Conservation (phyloP, 345 rosid species). For the Euphorbia peplus region DNA sequence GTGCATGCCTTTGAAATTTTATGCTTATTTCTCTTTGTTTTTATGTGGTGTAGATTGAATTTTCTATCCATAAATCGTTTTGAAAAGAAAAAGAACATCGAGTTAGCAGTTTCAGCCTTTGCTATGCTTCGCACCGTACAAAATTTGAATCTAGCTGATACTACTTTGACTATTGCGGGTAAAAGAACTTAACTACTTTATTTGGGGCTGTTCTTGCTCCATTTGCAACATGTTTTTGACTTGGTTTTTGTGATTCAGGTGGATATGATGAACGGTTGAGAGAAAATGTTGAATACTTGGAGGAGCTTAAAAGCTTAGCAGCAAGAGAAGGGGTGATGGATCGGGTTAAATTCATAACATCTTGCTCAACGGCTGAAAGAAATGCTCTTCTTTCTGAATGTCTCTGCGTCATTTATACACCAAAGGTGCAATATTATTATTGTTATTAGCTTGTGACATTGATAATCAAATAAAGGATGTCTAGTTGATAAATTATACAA, state of each 20-base stretch:
- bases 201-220: neutral
- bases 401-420: slow-evolving; percentile 79
- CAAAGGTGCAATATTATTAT: slow-evolving; percentile 45
- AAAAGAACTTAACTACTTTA: slow-evolving; percentile 22
- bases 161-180: slow-evolving; percentile 73
- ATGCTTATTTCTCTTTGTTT: neutral
- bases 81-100: slow-evolving; percentile 85
- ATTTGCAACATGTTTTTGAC: neutral
- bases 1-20: slow-evolving; percentile 7
- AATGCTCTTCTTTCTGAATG: slow-evolving; percentile 72
- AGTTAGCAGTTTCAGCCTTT: slow-evolving; percentile 82
- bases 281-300: slow-evolving; percentile 83
- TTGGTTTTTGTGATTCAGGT: slow-evolving; percentile 40
- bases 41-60: slow-evolving; percentile 54
- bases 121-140: slow-evolving; percentile 51
- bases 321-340: slow-evolving; percentile 56
- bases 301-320: slow-evolving; percentile 65
- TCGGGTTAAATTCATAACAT: slow-evolving; percentile 59
- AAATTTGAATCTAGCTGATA: slow-evolving; percentile 31
- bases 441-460: neutral
- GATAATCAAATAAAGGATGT: neutral
- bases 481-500: neutral
- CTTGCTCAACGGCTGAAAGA: slow-evolving; percentile 86
- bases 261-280: slow-evolving; percentile 73
- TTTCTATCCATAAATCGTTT: slow-evolving; percentile 87